A percentile compares a stretch with the other conserved stretches of the same genome.
Evolutionary conservation across 768 basidiomycete species (phyloP).

Genomic region (Phaeolepiota aurea): DNA sequence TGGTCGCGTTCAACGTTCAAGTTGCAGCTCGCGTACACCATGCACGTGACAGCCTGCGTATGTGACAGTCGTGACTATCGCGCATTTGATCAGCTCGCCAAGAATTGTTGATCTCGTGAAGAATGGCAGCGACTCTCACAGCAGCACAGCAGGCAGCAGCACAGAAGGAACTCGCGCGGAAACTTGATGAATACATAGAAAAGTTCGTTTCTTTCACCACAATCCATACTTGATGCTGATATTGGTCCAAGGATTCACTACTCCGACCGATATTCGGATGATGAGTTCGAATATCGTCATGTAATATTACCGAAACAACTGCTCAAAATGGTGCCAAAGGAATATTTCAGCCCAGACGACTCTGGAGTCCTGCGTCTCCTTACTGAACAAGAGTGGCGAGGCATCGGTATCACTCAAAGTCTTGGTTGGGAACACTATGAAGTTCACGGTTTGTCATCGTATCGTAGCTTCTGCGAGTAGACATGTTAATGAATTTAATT

Average conservation of each 20-base stretch:
- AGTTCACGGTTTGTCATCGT: constrained; percentile 68
- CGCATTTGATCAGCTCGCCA: too few species aligned
- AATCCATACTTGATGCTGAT: constrained; percentile 7
- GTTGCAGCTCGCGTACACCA: too few species aligned
- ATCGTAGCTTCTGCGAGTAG: constrained; percentile 1
- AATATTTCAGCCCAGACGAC: constrained; percentile 68
- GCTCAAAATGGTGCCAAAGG: constrained; percentile 87
- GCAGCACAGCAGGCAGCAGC: constrained; percentile 18
- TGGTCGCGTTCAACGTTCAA: too few species aligned
- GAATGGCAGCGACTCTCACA: constrained; percentile 19
- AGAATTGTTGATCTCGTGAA: not conserved
- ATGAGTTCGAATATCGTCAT: constrained; percentile 91
- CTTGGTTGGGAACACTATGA: constrained; percentile 97
- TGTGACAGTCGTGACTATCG: too few species aligned
- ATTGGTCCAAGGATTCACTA: constrained; percentile 57
- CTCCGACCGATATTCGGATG: constrained; percentile 88
- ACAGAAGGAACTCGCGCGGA: constrained; percentile 35
- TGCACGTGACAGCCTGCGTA: too few species aligned
- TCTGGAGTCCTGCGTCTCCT: constrained; percentile 76
- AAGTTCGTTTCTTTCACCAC: constrained; percentile 35
- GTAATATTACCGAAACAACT: constrained; percentile 95
- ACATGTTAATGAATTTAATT: not conserved
- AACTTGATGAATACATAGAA: constrained; percentile 72
- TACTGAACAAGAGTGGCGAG: constrained; percentile 87
- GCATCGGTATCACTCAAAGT: constrained; percentile 93